phyloP scores from a whole-genome alignment of 352 stramenopile species.

The Globisporangium carolinianum region DNA sequence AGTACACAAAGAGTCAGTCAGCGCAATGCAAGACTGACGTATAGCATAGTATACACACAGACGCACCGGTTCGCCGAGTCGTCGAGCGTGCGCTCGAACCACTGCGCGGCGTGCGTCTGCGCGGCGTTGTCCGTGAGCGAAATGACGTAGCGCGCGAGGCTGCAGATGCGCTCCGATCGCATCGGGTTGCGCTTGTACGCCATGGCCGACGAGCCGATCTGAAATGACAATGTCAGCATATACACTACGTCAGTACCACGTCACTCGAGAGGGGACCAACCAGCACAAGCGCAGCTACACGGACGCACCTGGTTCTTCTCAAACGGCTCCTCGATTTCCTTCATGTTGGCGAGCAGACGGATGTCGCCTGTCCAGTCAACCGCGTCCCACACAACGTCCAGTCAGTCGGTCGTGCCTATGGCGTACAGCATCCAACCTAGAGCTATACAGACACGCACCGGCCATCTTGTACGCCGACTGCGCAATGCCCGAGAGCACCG shows the following conservation, averaged over 20 bases:
- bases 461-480: slow-evolving; percentile 99
- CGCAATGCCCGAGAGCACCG: slow-evolving; percentile 93
- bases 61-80: slow-evolving; percentile 95
- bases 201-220: slow-evolving; percentile 98
- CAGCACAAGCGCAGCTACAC: background rate
- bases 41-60: background rate
- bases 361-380: slow-evolving; percentile 84
- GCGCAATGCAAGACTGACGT: background rate
- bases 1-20: background rate
- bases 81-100: slow-evolving; percentile 99
- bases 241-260: background rate
- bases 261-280: background rate
- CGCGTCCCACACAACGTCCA: background rate
- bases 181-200: slow-evolving; percentile 99
- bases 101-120: slow-evolving; percentile 97
- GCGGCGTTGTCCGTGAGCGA: slow-evolving; percentile 94
- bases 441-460: slow-evolving; percentile 15
- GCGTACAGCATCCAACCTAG: background rate
- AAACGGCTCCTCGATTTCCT: slow-evolving; percentile 96
- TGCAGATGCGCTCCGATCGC: slow-evolving; percentile 97
- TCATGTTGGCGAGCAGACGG: slow-evolving; percentile 98
- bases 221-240: background rate
- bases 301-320: slow-evolving; percentile 79
- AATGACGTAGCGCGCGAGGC: slow-evolving; percentile 97
- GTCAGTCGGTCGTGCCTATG: background rate